phyloP scores from a whole-genome alignment of 768 basidiomycete genomes.

The Boletus sensibilis region DNA sequence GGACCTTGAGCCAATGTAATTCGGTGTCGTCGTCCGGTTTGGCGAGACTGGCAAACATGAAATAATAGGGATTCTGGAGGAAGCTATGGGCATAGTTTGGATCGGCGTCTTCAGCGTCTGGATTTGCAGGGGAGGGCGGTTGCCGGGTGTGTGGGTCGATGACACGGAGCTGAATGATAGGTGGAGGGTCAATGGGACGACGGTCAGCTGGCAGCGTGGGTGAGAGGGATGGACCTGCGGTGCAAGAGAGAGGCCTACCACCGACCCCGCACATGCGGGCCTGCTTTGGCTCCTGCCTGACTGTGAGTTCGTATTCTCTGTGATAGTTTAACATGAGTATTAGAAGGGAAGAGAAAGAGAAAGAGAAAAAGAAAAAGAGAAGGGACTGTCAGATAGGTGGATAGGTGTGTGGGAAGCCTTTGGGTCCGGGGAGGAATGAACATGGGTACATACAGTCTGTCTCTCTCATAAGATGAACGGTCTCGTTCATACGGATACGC shows the following conservation, averaged over 20 bases:
- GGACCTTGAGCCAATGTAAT: constrained; percentile 80
- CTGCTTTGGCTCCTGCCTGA: constrained; percentile 91
- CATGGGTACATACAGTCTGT: constrained; percentile 34
- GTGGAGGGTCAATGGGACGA: constrained; percentile 95
- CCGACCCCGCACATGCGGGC: constrained; percentile 89
- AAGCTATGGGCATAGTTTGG: constrained; percentile 54
- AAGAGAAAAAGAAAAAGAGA: not conserved
- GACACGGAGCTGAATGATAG: constrained; percentile 92
- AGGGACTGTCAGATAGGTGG: constrained; percentile 16
- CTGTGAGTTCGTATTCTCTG: constrained; percentile 83
- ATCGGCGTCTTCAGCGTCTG: constrained; percentile 35
- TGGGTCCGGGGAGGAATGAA: constrained; percentile 3
- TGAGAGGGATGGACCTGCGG: not conserved
- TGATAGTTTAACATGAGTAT: constrained; percentile 7
- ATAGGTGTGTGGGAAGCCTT: constrained; percentile 2
- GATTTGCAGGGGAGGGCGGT: constrained; percentile 28
- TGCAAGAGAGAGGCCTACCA: constrained; percentile 53
- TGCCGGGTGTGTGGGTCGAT: constrained; percentile 56
- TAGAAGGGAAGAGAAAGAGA: not conserved
- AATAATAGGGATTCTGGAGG: constrained; percentile 91
- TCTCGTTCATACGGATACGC: constrained; percentile 33
- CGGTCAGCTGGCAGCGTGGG: constrained; percentile 66
- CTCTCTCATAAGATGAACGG: constrained; percentile 31
- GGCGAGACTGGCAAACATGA: constrained; percentile 91
- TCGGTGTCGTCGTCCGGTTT: constrained; percentile 88